Percentiles rank a stretch among this genome's conserved stretches.
phyloP scores from a whole-genome alignment of 2,329 filamentous ascomycete species.

The Neofusicoccum cordaticola region DNA sequence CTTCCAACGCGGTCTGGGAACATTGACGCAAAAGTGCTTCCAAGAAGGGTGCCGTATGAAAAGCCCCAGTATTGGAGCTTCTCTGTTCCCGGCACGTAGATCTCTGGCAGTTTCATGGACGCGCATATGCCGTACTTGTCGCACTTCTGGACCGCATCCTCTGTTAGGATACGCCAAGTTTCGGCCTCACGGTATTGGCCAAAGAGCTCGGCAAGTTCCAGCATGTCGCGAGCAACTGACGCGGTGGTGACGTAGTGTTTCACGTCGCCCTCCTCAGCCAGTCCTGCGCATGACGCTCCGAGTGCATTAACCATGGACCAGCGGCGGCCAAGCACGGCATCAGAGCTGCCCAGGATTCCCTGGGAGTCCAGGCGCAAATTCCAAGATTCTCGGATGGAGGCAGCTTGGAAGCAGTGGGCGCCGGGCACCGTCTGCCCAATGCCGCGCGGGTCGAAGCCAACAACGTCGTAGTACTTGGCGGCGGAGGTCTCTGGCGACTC shows the following conservation, averaged over 20 bases:
- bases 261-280: conserved; percentile 34
- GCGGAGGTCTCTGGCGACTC: conserved; percentile 23
- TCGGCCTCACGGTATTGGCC: conserved; percentile 34
- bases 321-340: conserved; percentile 41
- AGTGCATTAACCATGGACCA: conserved; percentile 42
- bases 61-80: conserved; percentile 47
- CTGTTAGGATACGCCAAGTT: conserved; percentile 17
- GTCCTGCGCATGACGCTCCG: conserved; percentile 29
- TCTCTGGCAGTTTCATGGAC: not conserved
- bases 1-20: conserved; percentile 36
- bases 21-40: conserved; percentile 38
- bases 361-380: conserved; percentile 34
- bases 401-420: conserved; percentile 35
- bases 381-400: conserved; percentile 35
- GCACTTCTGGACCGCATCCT: not conserved
- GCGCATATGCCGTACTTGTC: not conserved
- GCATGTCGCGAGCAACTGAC: conserved; percentile 49
- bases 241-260: conserved; percentile 47
- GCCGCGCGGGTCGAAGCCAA: conserved; percentile 47
- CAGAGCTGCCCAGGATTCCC: conserved; percentile 40
- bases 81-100: conserved; percentile 28
- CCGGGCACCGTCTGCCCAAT: conserved; percentile 36
- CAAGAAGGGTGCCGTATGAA: conserved; percentile 48
- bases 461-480: conserved; percentile 41
- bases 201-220: conserved; percentile 47